Evolutionary conservation across 352 stramenopile species (phyloP).

Genomic region (Pythium graminicola): DNA sequence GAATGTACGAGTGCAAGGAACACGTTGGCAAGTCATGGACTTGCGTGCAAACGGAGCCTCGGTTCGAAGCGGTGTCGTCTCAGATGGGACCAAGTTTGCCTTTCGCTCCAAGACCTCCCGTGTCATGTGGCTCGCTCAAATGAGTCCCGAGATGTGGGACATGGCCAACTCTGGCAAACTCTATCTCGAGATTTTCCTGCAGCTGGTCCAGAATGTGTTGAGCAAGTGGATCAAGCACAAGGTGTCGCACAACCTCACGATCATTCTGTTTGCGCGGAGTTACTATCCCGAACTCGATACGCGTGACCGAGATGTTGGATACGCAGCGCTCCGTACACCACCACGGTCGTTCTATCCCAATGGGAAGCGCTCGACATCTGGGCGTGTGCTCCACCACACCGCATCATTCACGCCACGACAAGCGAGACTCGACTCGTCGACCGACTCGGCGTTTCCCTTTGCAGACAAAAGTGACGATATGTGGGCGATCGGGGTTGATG

Average conservation of each 20-base stretch:
- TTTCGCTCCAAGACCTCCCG: slow-evolving; percentile 91
- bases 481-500: slow-evolving; percentile 89
- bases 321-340: slow-evolving; percentile 38
- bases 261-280: slow-evolving; percentile 89
- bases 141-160: slow-evolving; percentile 94
- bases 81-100: slow-evolving; percentile 95
- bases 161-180: slow-evolving; percentile 80
- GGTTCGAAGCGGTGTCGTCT: slow-evolving; percentile 90
- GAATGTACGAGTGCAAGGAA: slow-evolving; percentile 53
- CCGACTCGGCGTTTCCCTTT: slow-evolving; percentile 59
- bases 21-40: slow-evolving; percentile 90
- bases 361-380: slow-evolving; percentile 30
- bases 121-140: slow-evolving; percentile 97
- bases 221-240: slow-evolving; percentile 79
- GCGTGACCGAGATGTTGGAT: slow-evolving; percentile 43
- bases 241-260: slow-evolving; percentile 88
- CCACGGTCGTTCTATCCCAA: slow-evolving; percentile 42
- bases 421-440: slow-evolving; percentile 45
- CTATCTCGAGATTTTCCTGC: slow-evolving; percentile 90
- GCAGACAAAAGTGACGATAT: slow-evolving; percentile 82
- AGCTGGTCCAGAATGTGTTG: slow-evolving; percentile 64
- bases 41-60: slow-evolving; percentile 62
- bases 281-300: slow-evolving; percentile 76
- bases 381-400: slow-evolving; percentile 56
- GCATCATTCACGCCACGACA: no score